These are phyloP conservation scores for Myriosclerotinia scirpicola DNA, from an alignment of 2,329 filamentous ascomycete genomes.

Conservation along the genomic window DNA sequence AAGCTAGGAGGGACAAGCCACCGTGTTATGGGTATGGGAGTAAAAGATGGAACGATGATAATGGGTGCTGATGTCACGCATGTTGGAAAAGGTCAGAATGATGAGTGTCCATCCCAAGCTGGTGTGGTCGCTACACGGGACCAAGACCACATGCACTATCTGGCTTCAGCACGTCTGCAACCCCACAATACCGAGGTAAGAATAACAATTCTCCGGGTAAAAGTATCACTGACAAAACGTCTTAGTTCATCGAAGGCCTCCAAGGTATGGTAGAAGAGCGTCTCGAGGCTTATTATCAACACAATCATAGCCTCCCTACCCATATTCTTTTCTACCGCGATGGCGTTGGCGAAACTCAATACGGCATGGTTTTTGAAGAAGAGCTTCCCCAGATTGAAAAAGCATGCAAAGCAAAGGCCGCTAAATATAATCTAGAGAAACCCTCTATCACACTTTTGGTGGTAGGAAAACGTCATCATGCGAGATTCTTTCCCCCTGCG, in stretches of 20 bases:
- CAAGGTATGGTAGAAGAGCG: slow-evolving; percentile 27
- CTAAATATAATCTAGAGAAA: too few relatives aligned
- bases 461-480: slow-evolving; percentile 3
- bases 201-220: not conserved
- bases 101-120: slow-evolving; percentile 68
- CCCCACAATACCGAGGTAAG: slow-evolving; percentile 74
- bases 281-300: slow-evolving; percentile 30
- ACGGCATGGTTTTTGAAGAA: slow-evolving; percentile 32
- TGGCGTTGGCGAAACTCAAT: slow-evolving; percentile 42
- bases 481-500: not conserved
- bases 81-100: slow-evolving; percentile 62
- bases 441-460: slow-evolving; percentile 8
- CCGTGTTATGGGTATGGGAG: slow-evolving; percentile 46
- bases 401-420: slow-evolving; percentile 8
- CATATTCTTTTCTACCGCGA: slow-evolving; percentile 42
- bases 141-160: slow-evolving; percentile 65
- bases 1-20: slow-evolving; percentile 72
- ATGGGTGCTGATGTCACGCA: slow-evolving; percentile 87
- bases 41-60: slow-evolving; percentile 73
- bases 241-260: slow-evolving; percentile 43
- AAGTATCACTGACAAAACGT: not conserved
- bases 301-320: slow-evolving; percentile 45
- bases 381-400: slow-evolving; percentile 39
- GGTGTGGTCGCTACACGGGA: slow-evolving; percentile 76
- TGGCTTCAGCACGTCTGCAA: slow-evolving; percentile 68